These are phyloP conservation scores for Trichoderma atrobrunneum DNA, from an alignment of 2,329 filamentous ascomycete genomes.

Conservation along the genomic window DNA sequence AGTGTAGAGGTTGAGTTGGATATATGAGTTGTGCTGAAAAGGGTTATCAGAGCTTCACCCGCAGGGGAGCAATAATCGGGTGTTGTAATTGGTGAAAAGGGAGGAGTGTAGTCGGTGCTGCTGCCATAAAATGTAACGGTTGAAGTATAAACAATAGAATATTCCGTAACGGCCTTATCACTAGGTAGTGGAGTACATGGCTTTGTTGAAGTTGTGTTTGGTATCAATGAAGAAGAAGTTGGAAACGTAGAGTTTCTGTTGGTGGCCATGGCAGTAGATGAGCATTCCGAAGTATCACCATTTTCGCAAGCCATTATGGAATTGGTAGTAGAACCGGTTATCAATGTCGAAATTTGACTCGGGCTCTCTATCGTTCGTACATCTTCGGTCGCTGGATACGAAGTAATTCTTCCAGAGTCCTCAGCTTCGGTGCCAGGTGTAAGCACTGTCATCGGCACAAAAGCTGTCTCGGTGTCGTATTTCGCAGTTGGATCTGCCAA, in stretches of 20 bases:
- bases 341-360: not conserved
- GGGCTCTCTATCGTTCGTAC: not conserved
- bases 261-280: not conserved
- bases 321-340: not conserved
- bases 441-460: not conserved
- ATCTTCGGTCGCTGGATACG: not conserved
- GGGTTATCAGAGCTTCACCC: constrained; percentile 11
- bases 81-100: constrained; percentile 41
- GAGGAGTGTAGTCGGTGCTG: constrained; percentile 45
- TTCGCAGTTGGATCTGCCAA: not conserved
- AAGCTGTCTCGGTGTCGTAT: not conserved
- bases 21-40: constrained; percentile 11
- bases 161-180: constrained; percentile 37
- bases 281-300: not conserved
- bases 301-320: not conserved
- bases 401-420: not conserved
- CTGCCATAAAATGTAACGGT: constrained; percentile 50
- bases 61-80: constrained; percentile 37
- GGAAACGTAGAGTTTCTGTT: not conserved
- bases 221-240: not conserved
- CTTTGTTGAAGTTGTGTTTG: constrained; percentile 23
- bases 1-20: constrained; percentile 10
- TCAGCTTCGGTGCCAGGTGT: not conserved
- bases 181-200: constrained; percentile 35
- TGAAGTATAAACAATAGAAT: constrained; percentile 47